phyloP scores from a whole-genome alignment of 2,329 filamentous ascomycete genomes.

The Colletotrichum musicola region DNA sequence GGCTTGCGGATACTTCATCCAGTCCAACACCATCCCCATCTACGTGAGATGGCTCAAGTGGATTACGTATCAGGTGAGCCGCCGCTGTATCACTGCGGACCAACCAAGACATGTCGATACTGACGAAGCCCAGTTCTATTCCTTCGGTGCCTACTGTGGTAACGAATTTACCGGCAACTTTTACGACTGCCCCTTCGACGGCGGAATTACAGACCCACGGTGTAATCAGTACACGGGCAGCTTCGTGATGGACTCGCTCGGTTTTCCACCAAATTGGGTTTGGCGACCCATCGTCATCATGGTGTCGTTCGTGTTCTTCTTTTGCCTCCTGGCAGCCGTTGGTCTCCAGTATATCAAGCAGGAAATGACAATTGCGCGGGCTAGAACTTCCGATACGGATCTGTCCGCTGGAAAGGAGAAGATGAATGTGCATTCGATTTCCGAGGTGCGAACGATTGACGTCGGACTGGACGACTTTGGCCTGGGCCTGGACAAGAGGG shows the following conservation, averaged over 20 bases:
- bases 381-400: constrained; percentile 70
- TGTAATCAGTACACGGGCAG: constrained; percentile 77
- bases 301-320: constrained; percentile 72
- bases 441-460: constrained; percentile 70
- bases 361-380: constrained; percentile 77
- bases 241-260: constrained; percentile 77
- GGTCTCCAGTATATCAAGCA: constrained; percentile 74
- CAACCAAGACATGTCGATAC: constrained; percentile 5
- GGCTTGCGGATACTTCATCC: constrained; percentile 82
- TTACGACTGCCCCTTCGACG: constrained; percentile 77
- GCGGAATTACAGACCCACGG: constrained; percentile 71
- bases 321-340: constrained; percentile 71
- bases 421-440: constrained; percentile 66
- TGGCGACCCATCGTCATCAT: constrained; percentile 74
- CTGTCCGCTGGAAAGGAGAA: constrained; percentile 79
- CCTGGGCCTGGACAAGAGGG: constrained; percentile 73
- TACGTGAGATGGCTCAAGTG: constrained; percentile 86
- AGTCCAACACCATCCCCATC: constrained; percentile 78
- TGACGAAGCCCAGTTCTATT: constrained; percentile 68
- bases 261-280: constrained; percentile 77
- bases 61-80: constrained; percentile 68
- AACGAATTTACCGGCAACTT: constrained; percentile 81
- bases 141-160: constrained; percentile 76
- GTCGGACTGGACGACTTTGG: constrained; percentile 75
- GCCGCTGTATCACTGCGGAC: constrained; percentile 27